A percentile compares a stretch with the other conserved stretches of the same genome.
Evolutionary conservation across 495 filamentous ascomycete genomes (phyloP).

Genomic region (Lindgomyces ingoldianus): DNA sequence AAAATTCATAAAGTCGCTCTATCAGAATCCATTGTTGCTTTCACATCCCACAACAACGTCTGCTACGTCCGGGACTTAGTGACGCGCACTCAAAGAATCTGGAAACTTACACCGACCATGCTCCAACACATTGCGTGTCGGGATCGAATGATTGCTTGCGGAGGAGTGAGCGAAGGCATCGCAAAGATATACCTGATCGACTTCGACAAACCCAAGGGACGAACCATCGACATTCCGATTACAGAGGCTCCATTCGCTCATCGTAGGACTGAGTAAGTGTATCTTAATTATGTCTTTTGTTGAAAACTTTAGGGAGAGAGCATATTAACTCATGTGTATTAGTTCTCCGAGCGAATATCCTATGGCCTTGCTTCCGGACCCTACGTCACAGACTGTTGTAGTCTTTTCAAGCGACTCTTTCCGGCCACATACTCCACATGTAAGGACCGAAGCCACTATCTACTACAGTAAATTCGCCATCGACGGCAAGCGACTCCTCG

Average conservation of each 20-base stretch:
- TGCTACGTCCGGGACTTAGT: slow-evolving; percentile 21
- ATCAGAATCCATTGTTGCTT: slow-evolving; percentile 18
- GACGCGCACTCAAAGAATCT: neutral
- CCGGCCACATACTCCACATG: too few relatives aligned
- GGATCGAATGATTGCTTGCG: slow-evolving; percentile 19
- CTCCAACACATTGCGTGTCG: slow-evolving; percentile 10
- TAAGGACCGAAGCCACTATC: neutral
- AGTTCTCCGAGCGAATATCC: neutral
- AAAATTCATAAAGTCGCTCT: slow-evolving; percentile 1
- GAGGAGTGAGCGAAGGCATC: neutral
- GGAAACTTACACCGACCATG: slow-evolving; percentile 7
- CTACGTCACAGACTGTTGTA: neutral
- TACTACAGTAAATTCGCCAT: neutral
- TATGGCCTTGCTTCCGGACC: slow-evolving; percentile 5
- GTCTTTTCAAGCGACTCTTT: slow-evolving; percentile 1
- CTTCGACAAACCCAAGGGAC: slow-evolving; percentile 10
- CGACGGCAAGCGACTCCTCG: neutral
- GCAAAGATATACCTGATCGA: slow-evolving; percentile 15
- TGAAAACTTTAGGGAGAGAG: neutral
- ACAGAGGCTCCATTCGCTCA: neutral
- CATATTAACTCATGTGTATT: neutral
- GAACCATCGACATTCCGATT: neutral
- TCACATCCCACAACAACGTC: neutral
- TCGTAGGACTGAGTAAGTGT: neutral
- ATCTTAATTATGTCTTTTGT: neutral